phyloP scores from a whole-genome alignment of 2,329 filamentous ascomycete species.

The Orbilia oligospora region DNA sequence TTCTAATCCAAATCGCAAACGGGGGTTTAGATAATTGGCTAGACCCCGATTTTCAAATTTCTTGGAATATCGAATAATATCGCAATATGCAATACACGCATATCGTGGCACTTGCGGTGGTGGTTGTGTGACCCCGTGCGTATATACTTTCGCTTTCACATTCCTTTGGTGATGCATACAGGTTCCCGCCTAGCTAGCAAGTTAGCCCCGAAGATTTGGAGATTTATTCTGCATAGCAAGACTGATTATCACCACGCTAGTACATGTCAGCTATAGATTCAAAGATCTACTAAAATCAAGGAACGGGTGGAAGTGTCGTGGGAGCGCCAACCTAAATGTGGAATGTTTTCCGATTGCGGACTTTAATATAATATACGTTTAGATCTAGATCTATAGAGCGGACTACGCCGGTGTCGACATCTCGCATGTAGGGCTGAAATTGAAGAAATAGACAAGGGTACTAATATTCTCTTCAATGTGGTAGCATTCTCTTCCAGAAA shows the following conservation, averaged over 20 bases:
- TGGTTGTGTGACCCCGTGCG: constrained; percentile 9
- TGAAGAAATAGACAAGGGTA: too few species aligned
- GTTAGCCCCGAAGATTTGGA: neutral
- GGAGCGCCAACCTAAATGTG: neutral
- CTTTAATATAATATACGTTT: neutral
- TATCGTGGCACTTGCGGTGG: neutral
- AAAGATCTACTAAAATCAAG: constrained; percentile 3
- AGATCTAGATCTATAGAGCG: too few species aligned
- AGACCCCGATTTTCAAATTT: neutral
- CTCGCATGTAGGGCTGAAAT: too few species aligned
- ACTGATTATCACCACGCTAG: neutral
- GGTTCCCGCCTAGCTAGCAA: too few species aligned
- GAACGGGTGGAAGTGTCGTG: too few species aligned
- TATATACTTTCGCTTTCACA: constrained; percentile 1
- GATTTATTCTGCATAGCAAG: neutral
- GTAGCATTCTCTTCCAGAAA: too few species aligned
- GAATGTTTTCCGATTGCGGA: constrained; percentile 2
- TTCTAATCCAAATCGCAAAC: neutral
- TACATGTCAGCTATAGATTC: too few species aligned
- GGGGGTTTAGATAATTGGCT: neutral
- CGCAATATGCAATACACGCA: neutral
- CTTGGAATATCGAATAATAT: neutral
- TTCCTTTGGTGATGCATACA: neutral
- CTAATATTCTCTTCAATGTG: too few species aligned
- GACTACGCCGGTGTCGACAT: too few species aligned